Conservation (phyloP, 2,329 filamentous ascomycete genomes). For the Clarireedia paspali region DNA sequence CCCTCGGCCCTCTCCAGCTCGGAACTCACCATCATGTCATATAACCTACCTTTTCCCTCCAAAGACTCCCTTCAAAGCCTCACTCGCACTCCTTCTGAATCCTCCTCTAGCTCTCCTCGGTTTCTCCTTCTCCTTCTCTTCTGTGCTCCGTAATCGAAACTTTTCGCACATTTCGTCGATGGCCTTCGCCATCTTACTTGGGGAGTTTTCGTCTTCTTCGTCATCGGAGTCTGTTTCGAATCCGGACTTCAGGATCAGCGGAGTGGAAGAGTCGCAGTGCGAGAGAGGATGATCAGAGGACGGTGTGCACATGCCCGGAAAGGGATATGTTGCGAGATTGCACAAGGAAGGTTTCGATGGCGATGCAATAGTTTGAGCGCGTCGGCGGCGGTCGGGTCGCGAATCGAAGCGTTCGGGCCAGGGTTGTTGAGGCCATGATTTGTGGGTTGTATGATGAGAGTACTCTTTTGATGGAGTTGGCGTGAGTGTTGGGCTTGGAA, state of each 20-base stretch:
- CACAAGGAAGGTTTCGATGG: neutral
- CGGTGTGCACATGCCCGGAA: neutral
- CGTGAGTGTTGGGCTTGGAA: neutral
- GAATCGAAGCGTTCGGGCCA: constrained; percentile 9
- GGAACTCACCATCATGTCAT: neutral
- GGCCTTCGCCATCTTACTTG: constrained; percentile 4
- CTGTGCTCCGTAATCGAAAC: neutral
- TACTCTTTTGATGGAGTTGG: neutral
- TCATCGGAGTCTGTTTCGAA: constrained; percentile 6
- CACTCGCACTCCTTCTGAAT: constrained; percentile 7
- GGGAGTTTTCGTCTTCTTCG: constrained; percentile 6
- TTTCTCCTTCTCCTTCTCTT: neutral
- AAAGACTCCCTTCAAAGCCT: constrained; percentile 3
- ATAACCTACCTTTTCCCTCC: neutral
- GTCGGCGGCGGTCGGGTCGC: neutral
- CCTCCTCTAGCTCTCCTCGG: neutral
- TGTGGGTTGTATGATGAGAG: constrained; percentile 5
- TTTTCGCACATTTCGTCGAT: constrained; percentile 9
- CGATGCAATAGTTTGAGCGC: constrained; percentile 1
- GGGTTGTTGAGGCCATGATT: constrained; percentile 1
- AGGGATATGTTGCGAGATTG: neutral
- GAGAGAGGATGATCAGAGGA: neutral
- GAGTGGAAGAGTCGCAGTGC: neutral
- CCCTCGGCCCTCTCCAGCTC: neutral
- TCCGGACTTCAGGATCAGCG: neutral